phyloP scores from a whole-genome alignment of 495 filamentous ascomycete species.

The Aspergillus saccharolyticus region DNA sequence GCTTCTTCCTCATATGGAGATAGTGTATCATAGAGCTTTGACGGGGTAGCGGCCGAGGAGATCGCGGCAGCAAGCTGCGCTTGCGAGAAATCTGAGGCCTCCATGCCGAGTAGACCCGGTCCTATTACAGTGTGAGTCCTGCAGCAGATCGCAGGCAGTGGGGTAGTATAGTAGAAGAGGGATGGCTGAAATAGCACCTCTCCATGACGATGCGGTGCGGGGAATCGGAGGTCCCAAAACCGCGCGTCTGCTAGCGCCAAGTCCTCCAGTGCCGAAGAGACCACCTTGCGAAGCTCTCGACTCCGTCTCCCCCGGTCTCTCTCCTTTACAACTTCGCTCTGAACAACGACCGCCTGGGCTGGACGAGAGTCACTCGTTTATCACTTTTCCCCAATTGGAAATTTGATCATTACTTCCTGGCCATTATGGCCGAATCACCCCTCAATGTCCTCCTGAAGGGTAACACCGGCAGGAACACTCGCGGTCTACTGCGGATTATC shows the following conservation, averaged over 20 bases:
- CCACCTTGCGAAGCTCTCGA: slow-evolving; percentile 45
- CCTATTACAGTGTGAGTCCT: neutral
- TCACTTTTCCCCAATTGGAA: slow-evolving; percentile 25
- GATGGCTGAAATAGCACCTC: neutral
- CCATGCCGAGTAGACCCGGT: slow-evolving; percentile 21
- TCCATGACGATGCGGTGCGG: slow-evolving; percentile 22
- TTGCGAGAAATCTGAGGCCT: slow-evolving; percentile 30
- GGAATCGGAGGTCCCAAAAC: slow-evolving; percentile 33
- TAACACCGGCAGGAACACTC: slow-evolving; percentile 66
- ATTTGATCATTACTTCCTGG: slow-evolving; percentile 33
- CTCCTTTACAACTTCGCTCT: slow-evolving; percentile 25
- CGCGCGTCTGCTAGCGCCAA: slow-evolving; percentile 28
- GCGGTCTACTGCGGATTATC: slow-evolving; percentile 80
- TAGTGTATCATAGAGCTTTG: slow-evolving; percentile 40
- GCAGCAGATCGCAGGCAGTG: neutral
- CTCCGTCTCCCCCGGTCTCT: slow-evolving; percentile 28
- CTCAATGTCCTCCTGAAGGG: slow-evolving; percentile 60
- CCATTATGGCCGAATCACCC: slow-evolving; percentile 51
- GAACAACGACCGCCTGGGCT: slow-evolving; percentile 29
- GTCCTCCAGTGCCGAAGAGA: slow-evolving; percentile 41
- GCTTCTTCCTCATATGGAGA: slow-evolving; percentile 43
- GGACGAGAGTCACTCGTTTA: slow-evolving; percentile 31
- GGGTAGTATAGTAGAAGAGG: neutral
- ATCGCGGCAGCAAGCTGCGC: slow-evolving; percentile 36
- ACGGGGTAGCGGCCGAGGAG: slow-evolving; percentile 29